A percentile compares a stretch with the other conserved stretches of the same genome.
phyloP scores from a whole-genome alignment of 2,329 filamentous ascomycete species.

The Lachnellula subtilissima region DNA sequence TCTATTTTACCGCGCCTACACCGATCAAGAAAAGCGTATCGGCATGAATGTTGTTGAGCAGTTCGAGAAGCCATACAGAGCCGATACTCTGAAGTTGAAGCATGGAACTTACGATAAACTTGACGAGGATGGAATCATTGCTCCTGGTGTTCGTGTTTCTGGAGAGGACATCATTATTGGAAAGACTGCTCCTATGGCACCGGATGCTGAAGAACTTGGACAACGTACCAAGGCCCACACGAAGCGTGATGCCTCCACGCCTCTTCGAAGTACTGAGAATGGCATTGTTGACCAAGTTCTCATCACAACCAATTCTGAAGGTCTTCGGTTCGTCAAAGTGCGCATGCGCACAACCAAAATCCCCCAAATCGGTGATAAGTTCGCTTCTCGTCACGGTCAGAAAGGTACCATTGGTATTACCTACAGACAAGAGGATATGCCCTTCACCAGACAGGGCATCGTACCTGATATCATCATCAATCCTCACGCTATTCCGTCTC shows the following conservation, averaged over 20 bases:
- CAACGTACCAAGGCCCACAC: conserved; percentile 85
- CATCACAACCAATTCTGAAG: conserved; percentile 90
- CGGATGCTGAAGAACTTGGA: conserved; percentile 88
- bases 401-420: conserved; percentile 99
- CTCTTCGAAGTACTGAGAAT: conserved; percentile 89
- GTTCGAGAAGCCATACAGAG: conserved; percentile 90
- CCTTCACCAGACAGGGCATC: conserved; percentile 87
- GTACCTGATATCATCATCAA: conserved; percentile 98
- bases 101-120: conserved; percentile 96
- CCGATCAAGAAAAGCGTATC: conserved; percentile 93
- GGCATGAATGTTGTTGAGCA: conserved; percentile 88
- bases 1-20: conserved; percentile 96
- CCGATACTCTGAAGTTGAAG: conserved; percentile 86
- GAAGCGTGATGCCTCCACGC: conserved; percentile 93
- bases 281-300: conserved; percentile 94
- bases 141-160: conserved; percentile 88
- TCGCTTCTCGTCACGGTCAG: conserved; percentile 97
- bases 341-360: conserved; percentile 96
- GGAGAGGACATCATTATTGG: conserved; percentile 99
- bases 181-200: conserved; percentile 91
- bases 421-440: conserved; percentile 97
- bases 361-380: conserved; percentile 98
- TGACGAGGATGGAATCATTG: conserved; percentile 91
- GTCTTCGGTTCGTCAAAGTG: conserved; percentile 94
- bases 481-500: conserved; percentile 97